Conservation (phyloP, 2,329 filamentous ascomycete genomes). For the Tolypocladium paradoxum region DNA sequence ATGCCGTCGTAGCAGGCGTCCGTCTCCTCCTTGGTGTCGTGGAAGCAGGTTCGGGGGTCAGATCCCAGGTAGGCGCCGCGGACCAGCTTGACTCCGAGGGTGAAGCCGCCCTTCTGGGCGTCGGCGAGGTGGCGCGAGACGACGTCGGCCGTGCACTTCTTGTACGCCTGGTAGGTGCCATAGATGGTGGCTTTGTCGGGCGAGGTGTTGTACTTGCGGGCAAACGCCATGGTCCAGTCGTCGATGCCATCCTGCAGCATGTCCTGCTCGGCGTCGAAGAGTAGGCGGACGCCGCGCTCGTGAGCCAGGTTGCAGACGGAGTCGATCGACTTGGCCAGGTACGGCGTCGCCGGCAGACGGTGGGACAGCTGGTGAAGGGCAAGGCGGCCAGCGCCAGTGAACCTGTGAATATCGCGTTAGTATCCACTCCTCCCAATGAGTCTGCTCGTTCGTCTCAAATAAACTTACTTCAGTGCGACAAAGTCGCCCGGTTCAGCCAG, state of each 20-base stretch:
- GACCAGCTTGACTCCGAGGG: slow-evolving; percentile 64
- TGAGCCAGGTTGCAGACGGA: slow-evolving; percentile 64
- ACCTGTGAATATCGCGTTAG: slow-evolving; percentile 28
- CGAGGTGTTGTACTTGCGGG: slow-evolving; percentile 61
- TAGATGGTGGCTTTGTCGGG: slow-evolving; percentile 62
- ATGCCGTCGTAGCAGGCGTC: slow-evolving; percentile 64
- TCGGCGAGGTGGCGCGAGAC: slow-evolving; percentile 48
- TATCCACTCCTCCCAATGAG: not conserved
- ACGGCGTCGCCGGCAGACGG: slow-evolving; percentile 49
- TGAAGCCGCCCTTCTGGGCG: slow-evolving; percentile 50
- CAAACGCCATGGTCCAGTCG: slow-evolving; percentile 67
- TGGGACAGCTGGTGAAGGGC: slow-evolving; percentile 58
- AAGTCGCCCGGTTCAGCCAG: slow-evolving; percentile 55
- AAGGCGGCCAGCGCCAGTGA: slow-evolving; percentile 71
- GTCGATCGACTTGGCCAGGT: slow-evolving; percentile 60
- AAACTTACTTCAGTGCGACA: slow-evolving; percentile 49
- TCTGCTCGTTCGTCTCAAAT: too few species aligned
- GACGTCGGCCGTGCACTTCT: slow-evolving; percentile 49
- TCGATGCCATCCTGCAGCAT: slow-evolving; percentile 71
- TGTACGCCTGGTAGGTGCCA: slow-evolving; percentile 69
- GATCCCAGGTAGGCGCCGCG: slow-evolving; percentile 63
- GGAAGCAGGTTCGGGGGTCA: slow-evolving; percentile 59
- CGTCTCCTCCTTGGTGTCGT: slow-evolving; percentile 61
- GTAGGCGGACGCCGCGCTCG: slow-evolving; percentile 57
- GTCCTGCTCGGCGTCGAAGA: slow-evolving; percentile 82